Conservation (phyloP, 2,329 filamentous ascomycete genomes). For the Polytolypa hystricis region DNA sequence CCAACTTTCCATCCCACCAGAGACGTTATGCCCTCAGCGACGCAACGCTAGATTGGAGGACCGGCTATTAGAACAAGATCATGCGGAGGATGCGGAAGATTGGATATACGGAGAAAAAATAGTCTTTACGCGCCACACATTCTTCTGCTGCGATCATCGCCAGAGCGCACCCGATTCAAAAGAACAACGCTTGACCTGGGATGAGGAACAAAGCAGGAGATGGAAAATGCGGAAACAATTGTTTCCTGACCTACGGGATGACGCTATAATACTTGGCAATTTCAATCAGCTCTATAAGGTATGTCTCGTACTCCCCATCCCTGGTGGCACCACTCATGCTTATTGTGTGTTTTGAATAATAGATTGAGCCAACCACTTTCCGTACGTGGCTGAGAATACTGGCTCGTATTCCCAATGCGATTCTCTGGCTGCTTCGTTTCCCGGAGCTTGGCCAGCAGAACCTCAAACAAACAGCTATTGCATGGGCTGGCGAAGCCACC, state of each 20-base stretch:
- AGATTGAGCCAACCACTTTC: constrained; percentile 97
- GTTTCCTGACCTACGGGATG: constrained; percentile 71
- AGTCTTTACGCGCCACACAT: constrained; percentile 85
- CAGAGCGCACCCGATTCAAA: constrained; percentile 70
- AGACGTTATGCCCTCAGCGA: constrained; percentile 69
- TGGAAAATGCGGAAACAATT: constrained; percentile 92
- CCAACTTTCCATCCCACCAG: constrained; percentile 68
- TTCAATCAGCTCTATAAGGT: constrained; percentile 99
- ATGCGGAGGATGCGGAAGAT: constrained; percentile 56
- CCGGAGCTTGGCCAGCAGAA: constrained; percentile 86
- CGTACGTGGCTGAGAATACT: constrained; percentile 91
- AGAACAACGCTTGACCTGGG: constrained; percentile 62
- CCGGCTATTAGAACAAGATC: constrained; percentile 50
- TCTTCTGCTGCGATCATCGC: constrained; percentile 95
- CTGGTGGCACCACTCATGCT: not conserved
- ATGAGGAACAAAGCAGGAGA: constrained; percentile 65
- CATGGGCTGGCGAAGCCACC: constrained; percentile 77
- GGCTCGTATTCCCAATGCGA: constrained; percentile 68
- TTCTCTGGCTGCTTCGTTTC: constrained; percentile 94
- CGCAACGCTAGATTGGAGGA: constrained; percentile 66
- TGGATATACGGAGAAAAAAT: constrained; percentile 98
- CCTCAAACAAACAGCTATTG: constrained; percentile 63
- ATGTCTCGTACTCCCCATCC: constrained; percentile 20
- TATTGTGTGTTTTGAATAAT: constrained; percentile 8
- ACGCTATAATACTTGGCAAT: constrained; percentile 85